These are phyloP conservation scores for Neobulgaria alba DNA, from an alignment of 2,329 filamentous ascomycete species.

Conservation along the genomic window DNA sequence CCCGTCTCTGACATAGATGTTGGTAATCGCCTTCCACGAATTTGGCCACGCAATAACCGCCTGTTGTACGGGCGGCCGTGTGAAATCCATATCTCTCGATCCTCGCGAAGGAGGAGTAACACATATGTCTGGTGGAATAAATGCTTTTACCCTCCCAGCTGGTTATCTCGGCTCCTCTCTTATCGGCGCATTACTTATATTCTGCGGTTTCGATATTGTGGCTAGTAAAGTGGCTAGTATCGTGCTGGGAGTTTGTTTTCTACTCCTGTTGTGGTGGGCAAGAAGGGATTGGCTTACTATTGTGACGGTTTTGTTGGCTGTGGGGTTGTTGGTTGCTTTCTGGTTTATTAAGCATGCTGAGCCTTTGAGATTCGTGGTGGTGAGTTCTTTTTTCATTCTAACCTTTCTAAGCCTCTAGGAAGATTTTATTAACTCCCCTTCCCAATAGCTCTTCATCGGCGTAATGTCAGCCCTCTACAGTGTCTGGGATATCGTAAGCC, in stretches of 20 bases:
- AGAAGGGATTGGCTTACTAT: conserved; percentile 72
- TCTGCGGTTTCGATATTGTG: conserved; percentile 74
- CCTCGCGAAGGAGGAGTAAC: conserved; percentile 72
- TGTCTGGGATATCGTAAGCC: conserved; percentile 67
- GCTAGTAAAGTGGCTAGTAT: conserved; percentile 73
- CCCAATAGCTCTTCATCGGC: conserved; percentile 63
- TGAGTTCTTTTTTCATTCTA: not conserved
- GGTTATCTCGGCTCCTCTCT: conserved; percentile 71
- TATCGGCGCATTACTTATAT: conserved; percentile 69
- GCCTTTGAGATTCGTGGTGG: conserved; percentile 62
- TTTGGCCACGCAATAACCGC: conserved; percentile 69
- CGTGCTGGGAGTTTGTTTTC: conserved; percentile 62
- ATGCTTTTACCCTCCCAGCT: conserved; percentile 63
- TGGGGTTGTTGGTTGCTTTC: conserved; percentile 62
- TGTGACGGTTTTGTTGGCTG: conserved; percentile 57
- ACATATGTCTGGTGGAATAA: conserved; percentile 64
- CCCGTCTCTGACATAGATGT: conserved; percentile 57
- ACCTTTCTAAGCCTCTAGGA: not conserved
- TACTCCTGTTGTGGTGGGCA: conserved; percentile 77
- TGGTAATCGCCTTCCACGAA: conserved; percentile 77
- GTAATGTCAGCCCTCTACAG: conserved; percentile 76
- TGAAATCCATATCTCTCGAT: conserved; percentile 67
- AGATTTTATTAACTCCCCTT: not conserved
- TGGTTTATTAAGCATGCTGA: conserved; percentile 77
- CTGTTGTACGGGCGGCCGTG: conserved; percentile 61